Evolutionary conservation across 108 stramenopile species (phyloP), one percentile per base, ranked within the genome.

Genomic region (Conticribra weissflogii): DNA sequence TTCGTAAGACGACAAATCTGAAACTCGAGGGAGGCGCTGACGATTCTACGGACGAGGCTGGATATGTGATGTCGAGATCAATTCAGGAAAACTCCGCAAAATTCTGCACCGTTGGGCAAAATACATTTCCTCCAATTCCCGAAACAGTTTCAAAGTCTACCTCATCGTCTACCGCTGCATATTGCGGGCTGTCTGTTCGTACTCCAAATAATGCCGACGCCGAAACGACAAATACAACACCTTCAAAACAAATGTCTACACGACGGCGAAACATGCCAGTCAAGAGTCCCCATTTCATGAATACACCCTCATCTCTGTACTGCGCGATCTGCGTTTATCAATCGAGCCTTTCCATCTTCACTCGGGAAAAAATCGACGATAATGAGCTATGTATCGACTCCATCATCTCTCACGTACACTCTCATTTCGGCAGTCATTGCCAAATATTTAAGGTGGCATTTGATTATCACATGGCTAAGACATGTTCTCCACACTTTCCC

Each of bases 281-380:
- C 16, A 68, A 68, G 32, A 58, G 67, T 44, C 56, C 55, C 46
- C 54, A 47, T 45, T 68, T 68, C 45, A 68, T 68, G 67, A 47
- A 44, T 9, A 49, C 67, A 0, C 55, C 67, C 29, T 33, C 56
- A 36, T 68, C 56, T 28, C 47, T 68, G 14, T 68, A 57, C 14
- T 31, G 27, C 9, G 54, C 56, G 7, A 25, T 68, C 18, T 58
- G 67, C 46, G 32, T 21, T 29, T 57, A 31, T 47, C n/a, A 50
- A 41, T 68, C 67, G 24, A 18, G 56, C 9, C 34, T 68, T n/a
- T 44, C 48, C 46, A 41, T 33, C 18, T 57, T 68, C 31, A 18
- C n/a, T n/a, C n/a, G n/a, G n/a, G n/a, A n/a, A n/a, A n/a, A n/a
- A n/a, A n/a, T n/a, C n/a, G n/a, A 58, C 48, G 67, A 54, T 48